Conservation (phyloP, 257 asterid genomes). For the Solanum piurae region DNA sequence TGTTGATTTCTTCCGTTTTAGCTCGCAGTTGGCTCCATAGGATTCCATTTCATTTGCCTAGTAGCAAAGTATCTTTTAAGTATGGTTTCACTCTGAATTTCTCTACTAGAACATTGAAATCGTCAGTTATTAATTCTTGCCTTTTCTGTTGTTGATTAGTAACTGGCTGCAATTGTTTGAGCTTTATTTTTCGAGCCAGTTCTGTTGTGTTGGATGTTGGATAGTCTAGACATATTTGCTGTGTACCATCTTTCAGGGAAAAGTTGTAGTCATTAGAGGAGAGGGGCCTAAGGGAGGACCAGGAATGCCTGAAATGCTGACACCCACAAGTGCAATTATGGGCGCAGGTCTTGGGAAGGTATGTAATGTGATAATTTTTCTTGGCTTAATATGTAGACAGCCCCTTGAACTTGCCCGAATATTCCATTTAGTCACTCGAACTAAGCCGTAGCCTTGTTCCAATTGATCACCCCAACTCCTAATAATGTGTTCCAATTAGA, state of each 20-base stretch:
- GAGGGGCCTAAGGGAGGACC: slow-evolving; percentile 99
- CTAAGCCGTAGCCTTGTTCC: not conserved
- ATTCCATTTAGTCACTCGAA: not conserved
- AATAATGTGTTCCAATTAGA: not conserved
- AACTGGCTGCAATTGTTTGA: not conserved
- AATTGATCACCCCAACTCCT: not conserved
- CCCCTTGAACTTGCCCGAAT: not conserved
- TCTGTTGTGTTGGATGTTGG: not conserved
- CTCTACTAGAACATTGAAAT: not conserved
- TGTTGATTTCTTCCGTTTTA: not conserved
- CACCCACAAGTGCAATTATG: slow-evolving; percentile 98
- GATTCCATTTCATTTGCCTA: not conserved
- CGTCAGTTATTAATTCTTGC: not conserved
- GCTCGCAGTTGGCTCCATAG: not conserved
- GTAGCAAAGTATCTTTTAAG: not conserved
- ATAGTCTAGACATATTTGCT: not conserved
- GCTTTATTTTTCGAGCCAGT: not conserved
- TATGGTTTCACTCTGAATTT: not conserved
- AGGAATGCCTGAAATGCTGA: slow-evolving; percentile 99
- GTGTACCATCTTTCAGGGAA: slow-evolving; percentile 47
- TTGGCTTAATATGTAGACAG: not conserved
- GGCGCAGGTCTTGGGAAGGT: slow-evolving; percentile 99
- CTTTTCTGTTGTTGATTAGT: not conserved
- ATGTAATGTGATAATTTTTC: not conserved
- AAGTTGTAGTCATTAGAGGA: slow-evolving; percentile 88